Percentiles rank a stretch among this genome's conserved stretches.
These are phyloP conservation scores for Wilhelminamyces savonicus DNA, from an alignment of 805 yeast genomes.

Conservation along the genomic window DNA sequence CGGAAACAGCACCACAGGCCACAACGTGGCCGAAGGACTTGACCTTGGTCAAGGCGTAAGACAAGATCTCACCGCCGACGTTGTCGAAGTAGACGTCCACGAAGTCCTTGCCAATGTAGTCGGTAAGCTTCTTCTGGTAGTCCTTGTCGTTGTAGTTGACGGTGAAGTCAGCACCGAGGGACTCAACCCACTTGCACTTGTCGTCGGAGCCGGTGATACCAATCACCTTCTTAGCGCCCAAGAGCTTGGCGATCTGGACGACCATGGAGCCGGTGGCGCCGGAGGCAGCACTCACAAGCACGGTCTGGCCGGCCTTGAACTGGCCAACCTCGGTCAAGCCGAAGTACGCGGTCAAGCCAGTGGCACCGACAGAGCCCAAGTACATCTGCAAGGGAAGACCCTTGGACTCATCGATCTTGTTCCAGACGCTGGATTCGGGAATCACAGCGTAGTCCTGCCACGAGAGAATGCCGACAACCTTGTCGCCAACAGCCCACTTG, in stretches of 20 bases:
- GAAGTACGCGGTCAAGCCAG: slow-evolving; percentile 57
- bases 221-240: slow-evolving; percentile 49
- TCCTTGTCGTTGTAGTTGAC: slow-evolving; percentile 46
- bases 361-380: slow-evolving; percentile 47
- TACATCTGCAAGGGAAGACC: slow-evolving; percentile 36
- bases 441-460: slow-evolving; percentile 47
- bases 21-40: slow-evolving; percentile 40
- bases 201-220: slow-evolving; percentile 58
- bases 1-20: slow-evolving; percentile 62
- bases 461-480: slow-evolving; percentile 28
- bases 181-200: slow-evolving; percentile 48
- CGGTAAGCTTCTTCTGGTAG: slow-evolving; percentile 16
- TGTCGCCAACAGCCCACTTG: slow-evolving; percentile 38
- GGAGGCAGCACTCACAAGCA: slow-evolving; percentile 58
- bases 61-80: slow-evolving; percentile 58
- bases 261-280: slow-evolving; percentile 68
- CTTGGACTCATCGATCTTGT: slow-evolving; percentile 20
- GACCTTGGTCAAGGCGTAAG: slow-evolving; percentile 32
- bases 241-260: slow-evolving; percentile 51
- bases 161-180: slow-evolving; percentile 47
- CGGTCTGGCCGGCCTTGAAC: slow-evolving; percentile 36
- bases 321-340: slow-evolving; percentile 47
- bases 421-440: slow-evolving; percentile 15
- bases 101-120: slow-evolving; percentile 32
- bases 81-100: slow-evolving; percentile 54